Conservation (phyloP, 306 rosid species). For the Cicer bijugum region DNA sequence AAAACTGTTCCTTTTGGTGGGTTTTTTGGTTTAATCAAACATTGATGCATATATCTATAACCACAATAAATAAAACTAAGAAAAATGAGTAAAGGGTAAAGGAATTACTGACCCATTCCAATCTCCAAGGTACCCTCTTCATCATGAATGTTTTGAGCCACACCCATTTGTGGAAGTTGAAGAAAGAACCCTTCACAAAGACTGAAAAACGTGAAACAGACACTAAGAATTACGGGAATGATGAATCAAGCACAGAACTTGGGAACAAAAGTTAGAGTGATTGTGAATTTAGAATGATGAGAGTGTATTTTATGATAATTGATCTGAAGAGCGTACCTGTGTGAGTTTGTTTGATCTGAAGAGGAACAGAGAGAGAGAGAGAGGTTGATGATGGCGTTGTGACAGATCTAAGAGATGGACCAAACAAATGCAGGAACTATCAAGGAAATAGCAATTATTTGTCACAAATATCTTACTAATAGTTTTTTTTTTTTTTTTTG, state of each 20-base stretch:
- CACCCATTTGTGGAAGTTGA: conserved; percentile 61
- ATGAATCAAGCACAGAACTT: not conserved
- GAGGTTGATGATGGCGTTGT: conserved; percentile 37
- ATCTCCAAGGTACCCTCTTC: conserved; percentile 88
- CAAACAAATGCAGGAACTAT: conserved; percentile 46
- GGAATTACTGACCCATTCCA: conserved; percentile 76
- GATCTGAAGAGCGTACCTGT: conserved; percentile 31
- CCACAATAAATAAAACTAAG: not conserved
- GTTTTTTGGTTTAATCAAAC: not conserved
- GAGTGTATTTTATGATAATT: conserved; percentile 23
- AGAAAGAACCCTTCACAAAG: conserved; percentile 11
- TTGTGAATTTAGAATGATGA: conserved; percentile 16
- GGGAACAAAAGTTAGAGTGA: conserved; percentile 25
- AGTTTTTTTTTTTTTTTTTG: too few species aligned
- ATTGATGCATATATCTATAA: not conserved
- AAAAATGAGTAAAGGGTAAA: conserved; percentile 26
- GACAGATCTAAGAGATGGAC: conserved; percentile 47
- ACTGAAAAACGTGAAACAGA: not conserved
- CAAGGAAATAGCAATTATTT: conserved; percentile 37
- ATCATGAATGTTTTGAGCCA: conserved; percentile 58
- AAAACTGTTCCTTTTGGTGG: not conserved
- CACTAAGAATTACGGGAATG: not conserved
- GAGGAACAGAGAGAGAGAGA: conserved; percentile 45
- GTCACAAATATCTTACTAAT: not conserved
- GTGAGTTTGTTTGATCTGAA: conserved; percentile 3